phyloP scores from a whole-genome alignment of 2,329 filamentous ascomycete species.

The Huntiella bhutanensis region DNA sequence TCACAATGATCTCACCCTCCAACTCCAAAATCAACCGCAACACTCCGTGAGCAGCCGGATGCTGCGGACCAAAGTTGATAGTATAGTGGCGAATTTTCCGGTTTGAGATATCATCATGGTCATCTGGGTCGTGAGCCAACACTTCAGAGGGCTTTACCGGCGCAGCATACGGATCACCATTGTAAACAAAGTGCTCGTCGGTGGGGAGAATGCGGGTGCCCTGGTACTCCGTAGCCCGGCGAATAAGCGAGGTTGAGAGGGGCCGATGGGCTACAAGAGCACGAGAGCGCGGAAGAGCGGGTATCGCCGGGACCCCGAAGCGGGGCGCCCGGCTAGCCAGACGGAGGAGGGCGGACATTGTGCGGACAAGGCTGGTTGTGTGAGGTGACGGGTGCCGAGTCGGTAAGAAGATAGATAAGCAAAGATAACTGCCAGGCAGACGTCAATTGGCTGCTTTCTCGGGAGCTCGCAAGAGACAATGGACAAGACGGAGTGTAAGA shows the following conservation, averaged over 20 bases:
- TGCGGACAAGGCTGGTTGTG: neutral
- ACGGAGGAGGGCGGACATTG: slow-evolving; percentile 56
- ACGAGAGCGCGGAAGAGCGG: neutral
- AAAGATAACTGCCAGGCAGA: no score
- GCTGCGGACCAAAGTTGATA: slow-evolving; percentile 97
- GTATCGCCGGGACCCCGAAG: slow-evolving; percentile 15
- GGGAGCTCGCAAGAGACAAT: neutral
- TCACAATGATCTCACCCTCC: slow-evolving; percentile 92
- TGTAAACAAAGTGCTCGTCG: slow-evolving; percentile 42
- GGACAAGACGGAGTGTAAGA: neutral
- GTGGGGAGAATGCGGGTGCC: slow-evolving; percentile 46
- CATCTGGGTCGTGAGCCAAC: slow-evolving; percentile 26
- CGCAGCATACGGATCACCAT: slow-evolving; percentile 30
- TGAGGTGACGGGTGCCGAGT: no score
- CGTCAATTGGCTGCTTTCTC: no score
- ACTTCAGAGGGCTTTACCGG: slow-evolving; percentile 22
- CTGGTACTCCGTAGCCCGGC: slow-evolving; percentile 36
- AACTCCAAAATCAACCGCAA: slow-evolving; percentile 92
- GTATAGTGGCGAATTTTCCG: slow-evolving; percentile 98
- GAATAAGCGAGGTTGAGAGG: slow-evolving; percentile 45
- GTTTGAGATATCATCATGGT: slow-evolving; percentile 30
- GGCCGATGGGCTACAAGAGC: slow-evolving; percentile 26
- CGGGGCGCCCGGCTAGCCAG: slow-evolving; percentile 46
- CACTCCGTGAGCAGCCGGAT: slow-evolving; percentile 96
- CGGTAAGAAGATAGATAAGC: no score